Evolutionary conservation across 371 early-diverging fungal species (phyloP).

Genomic region (Syncephalastrum contaminatum): DNA sequence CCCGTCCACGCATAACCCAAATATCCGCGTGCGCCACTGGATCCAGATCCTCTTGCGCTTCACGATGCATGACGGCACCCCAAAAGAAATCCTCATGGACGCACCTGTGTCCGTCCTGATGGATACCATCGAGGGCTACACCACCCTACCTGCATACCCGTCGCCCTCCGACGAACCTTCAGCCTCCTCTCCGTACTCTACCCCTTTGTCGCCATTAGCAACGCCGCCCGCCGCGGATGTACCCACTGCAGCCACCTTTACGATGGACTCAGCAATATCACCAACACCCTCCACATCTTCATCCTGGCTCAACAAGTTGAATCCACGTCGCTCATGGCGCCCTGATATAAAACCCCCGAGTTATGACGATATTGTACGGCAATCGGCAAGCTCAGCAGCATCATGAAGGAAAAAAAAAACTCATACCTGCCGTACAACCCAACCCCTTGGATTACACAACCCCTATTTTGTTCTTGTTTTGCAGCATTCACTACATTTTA

Average conservation of each 20-base stretch:
- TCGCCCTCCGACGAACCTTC: conserved; percentile 2
- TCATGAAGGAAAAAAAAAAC: too few species aligned
- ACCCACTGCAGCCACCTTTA: too few species aligned
- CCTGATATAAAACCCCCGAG: conserved; percentile 5
- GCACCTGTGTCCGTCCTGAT: conserved; percentile 26
- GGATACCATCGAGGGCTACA: conserved; percentile 24
- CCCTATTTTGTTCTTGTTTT: too few species aligned
- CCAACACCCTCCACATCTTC: conserved; percentile 2
- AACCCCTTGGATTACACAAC: too few species aligned
- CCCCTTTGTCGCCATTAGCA: conserved; percentile 2
- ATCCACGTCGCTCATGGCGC: conserved; percentile 8
- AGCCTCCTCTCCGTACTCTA: neutral
- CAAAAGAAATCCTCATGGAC: conserved; percentile 32
- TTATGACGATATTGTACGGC: conserved; percentile 5
- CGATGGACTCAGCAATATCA: too few species aligned
- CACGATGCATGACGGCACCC: conserved; percentile 17
- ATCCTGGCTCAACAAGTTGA: conserved; percentile 13
- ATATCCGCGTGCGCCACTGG: conserved; percentile 44
- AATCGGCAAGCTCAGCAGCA: too few species aligned
- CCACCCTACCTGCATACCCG: conserved; percentile 28
- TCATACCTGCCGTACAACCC: too few species aligned
- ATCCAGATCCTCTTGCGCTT: conserved; percentile 29
- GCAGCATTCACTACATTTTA: too few species aligned
- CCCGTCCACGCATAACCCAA: conserved; percentile 32
- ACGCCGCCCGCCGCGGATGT: too few species aligned